Conservation (phyloP, 257 asterid species). For the Salvia miltiorrhiza region DNA sequence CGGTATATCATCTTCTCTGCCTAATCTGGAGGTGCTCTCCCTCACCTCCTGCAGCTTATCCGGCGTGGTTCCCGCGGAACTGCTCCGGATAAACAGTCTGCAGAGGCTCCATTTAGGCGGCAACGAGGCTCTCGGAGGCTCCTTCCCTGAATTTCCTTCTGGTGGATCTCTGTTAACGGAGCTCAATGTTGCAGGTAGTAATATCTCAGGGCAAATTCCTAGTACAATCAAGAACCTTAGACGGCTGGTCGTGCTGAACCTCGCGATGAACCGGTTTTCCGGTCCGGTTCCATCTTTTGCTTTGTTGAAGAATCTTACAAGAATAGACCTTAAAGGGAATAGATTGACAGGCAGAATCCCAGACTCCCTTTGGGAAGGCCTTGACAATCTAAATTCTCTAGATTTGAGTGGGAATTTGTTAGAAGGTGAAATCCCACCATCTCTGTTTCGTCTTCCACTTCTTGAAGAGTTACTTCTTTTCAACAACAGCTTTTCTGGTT, state of each 20-base stretch:
- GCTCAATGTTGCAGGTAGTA: slow-evolving; percentile 31
- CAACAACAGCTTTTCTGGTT: slow-evolving; percentile 41
- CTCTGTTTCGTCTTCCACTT: slow-evolving; percentile 39
- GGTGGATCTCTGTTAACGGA: slow-evolving; percentile 38
- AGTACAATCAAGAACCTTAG: slow-evolving; percentile 39
- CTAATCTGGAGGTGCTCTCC: slow-evolving; percentile 31
- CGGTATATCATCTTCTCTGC: slow-evolving; percentile 35
- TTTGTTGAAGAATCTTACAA: slow-evolving; percentile 31
- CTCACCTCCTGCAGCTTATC: slow-evolving; percentile 28
- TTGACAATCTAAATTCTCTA: slow-evolving; percentile 34
- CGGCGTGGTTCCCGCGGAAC: slow-evolving; percentile 35
- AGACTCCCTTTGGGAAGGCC: slow-evolving; percentile 38
- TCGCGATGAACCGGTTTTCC: slow-evolving; percentile 32
- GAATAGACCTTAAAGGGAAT: slow-evolving; percentile 23
- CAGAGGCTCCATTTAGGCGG: slow-evolving; percentile 32
- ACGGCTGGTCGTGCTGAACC: slow-evolving; percentile 31
- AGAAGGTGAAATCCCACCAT: slow-evolving; percentile 37
- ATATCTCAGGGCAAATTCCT: slow-evolving; percentile 52
- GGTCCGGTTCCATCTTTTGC: slow-evolving; percentile 51
- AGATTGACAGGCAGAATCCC: slow-evolving; percentile 35
- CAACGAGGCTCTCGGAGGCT: slow-evolving; percentile 42
- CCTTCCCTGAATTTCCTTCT: slow-evolving; percentile 46
- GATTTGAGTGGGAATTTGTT: slow-evolving; percentile 38
- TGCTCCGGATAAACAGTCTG: slow-evolving; percentile 43
- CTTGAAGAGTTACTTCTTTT: slow-evolving; percentile 27